Evolutionary conservation across 345 rosid species (phyloP).

Genomic region (Rhizophora mangle): DNA sequence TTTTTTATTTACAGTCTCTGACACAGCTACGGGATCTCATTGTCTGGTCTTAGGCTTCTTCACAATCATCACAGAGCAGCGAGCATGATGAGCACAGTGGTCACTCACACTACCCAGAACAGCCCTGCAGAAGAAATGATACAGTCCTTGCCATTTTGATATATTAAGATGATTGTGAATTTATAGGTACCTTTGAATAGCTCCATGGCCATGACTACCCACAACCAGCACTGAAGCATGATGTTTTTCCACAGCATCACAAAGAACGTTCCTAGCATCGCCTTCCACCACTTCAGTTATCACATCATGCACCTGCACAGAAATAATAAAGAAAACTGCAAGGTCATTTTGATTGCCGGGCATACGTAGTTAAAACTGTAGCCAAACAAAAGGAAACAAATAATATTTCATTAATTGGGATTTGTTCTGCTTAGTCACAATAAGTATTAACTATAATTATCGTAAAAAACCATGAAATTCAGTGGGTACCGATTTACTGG

Average conservation of each 20-base stretch:
- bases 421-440: too few relatives aligned
- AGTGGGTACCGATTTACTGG: slow-evolving; percentile 48
- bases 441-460: background rate
- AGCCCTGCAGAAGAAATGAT: slow-evolving; percentile 51
- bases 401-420: too few relatives aligned
- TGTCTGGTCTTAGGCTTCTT: slow-evolving; percentile 89
- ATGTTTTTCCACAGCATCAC: slow-evolving; percentile 87
- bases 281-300: slow-evolving; percentile 67
- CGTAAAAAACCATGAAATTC: background rate
- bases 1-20: background rate
- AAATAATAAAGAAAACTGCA: background rate
- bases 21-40: slow-evolving; percentile 14
- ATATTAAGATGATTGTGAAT: background rate
- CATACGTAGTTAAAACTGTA: too few relatives aligned
- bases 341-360: background rate
- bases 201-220: slow-evolving; percentile 97
- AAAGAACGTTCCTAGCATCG: slow-evolving; percentile 84
- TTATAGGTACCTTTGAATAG: slow-evolving; percentile 68
- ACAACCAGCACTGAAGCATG: slow-evolving; percentile 84
- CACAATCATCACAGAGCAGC: slow-evolving; percentile 90
- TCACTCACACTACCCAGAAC: slow-evolving; percentile 95
- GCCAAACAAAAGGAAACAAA: too few relatives aligned
- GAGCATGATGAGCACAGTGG: slow-evolving; percentile 95
- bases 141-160: too few relatives aligned
- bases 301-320: slow-evolving; percentile 53